Conservation (phyloP, 352 stramenopile genomes). For the Phytophthora megakarya region DNA sequence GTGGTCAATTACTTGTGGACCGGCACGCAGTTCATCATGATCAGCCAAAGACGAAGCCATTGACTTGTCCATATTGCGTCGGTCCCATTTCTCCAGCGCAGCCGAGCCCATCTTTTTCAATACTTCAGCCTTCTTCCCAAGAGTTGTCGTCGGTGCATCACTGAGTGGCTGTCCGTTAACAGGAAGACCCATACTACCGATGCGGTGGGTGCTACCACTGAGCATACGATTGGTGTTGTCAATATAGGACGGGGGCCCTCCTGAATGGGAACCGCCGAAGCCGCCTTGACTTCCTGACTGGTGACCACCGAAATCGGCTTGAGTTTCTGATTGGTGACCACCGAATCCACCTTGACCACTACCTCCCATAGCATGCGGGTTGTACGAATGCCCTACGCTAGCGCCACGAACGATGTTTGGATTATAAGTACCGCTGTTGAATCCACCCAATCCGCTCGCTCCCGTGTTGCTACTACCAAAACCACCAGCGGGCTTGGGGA, state of each 20-base stretch:
- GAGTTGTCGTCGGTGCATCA: slow-evolving; percentile 52
- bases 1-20: slow-evolving; percentile 67
- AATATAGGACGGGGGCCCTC: slow-evolving; percentile 40
- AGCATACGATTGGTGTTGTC: slow-evolving; percentile 72
- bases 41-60: slow-evolving; percentile 89
- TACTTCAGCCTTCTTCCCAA: slow-evolving; percentile 78
- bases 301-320: not conserved
- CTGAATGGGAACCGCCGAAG: slow-evolving; percentile 20
- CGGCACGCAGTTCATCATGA: slow-evolving; percentile 80
- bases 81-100: slow-evolving; percentile 83
- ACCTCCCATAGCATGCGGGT: slow-evolving; percentile 29
- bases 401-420: slow-evolving; percentile 42
- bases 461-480: slow-evolving; percentile 48
- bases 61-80: slow-evolving; percentile 90
- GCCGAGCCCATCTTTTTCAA: slow-evolving; percentile 85
- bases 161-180: slow-evolving; percentile 54
- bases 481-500: slow-evolving; percentile 54
- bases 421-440: slow-evolving; percentile 55
- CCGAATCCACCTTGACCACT: slow-evolving; percentile 21
- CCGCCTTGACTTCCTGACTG: slow-evolving; percentile 16
- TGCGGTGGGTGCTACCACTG: slow-evolving; percentile 40
- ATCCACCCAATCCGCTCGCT: slow-evolving; percentile 38
- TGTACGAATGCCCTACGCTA: slow-evolving; percentile 38
- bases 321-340: slow-evolving; percentile 21
- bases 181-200: slow-evolving; percentile 49